A percentile compares a stretch with the other conserved stretches of the same genome.
Conservation (phyloP, 345 rosid genomes). For the Erucastrum elatum region DNA sequence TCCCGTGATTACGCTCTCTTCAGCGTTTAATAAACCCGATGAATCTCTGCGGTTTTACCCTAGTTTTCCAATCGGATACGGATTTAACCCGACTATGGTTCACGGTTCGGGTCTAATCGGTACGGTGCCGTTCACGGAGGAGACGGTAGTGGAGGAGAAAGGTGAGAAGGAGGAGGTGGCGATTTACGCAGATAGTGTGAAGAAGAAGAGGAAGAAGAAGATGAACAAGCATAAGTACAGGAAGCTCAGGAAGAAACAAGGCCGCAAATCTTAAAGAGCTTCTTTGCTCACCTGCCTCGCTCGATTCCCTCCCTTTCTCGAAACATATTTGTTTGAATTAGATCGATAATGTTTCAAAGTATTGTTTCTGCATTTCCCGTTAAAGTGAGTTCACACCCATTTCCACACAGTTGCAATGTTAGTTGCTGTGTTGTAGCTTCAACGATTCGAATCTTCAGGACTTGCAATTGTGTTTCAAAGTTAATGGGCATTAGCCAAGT, state of each 20-base stretch:
- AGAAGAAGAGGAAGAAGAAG: conserved; percentile 98
- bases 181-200: conserved; percentile 76
- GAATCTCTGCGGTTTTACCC: conserved; percentile 39
- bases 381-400: background rate
- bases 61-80: conserved; percentile 45
- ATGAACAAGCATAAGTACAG: conserved; percentile 93
- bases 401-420: conserved; percentile 8
- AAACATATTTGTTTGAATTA: background rate
- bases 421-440: background rate
- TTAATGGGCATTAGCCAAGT: background rate
- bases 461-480: background rate
- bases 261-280: conserved; percentile 46
- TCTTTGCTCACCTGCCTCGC: background rate
- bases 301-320: background rate
- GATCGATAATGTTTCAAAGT: background rate
- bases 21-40: background rate
- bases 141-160: conserved; percentile 15
- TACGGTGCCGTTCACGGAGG: background rate
- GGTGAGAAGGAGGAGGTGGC: conserved; percentile 19
- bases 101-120: conserved; percentile 8
- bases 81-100: conserved; percentile 22
- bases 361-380: background rate
- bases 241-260: conserved; percentile 73
- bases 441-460: background rate
- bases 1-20: conserved; percentile 5